Base-by-base conservation (phyloP, 495 filamentous ascomycete species). In the Darksidea phi region DNA sequence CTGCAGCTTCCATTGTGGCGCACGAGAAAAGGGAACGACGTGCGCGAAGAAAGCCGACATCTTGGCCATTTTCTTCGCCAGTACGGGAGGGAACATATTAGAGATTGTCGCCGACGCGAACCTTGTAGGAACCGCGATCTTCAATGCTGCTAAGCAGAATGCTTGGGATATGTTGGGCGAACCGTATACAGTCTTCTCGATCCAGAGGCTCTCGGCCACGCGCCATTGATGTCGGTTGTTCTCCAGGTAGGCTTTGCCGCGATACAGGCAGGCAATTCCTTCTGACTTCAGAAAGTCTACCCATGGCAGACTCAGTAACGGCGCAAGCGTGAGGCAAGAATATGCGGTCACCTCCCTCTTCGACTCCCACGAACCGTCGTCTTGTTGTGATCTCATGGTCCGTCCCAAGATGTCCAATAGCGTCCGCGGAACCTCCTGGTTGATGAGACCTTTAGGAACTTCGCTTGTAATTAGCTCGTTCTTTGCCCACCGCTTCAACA, bases 281-380 rank as follows among this genome's bases (percentile, higher is more conserved):
- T 61, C 63, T 8, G 49, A 50, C 37, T 60, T 61, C 23, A 66
- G 21, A 24, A 57, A 57, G 25, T 61, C 52, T 20, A 61, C 42
- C 57, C 57, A 66, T 2, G 63, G 63, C 10, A 66, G 24, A 17
- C 52, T 47, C 13, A 60, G 37, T 23, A 66, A 32, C 20, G 49
- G 49, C 6, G 51, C 57, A 1, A 66, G 51, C 18, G 63, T 66
- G 1, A 66, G 46, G n/a, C 61, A 37, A 13, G 57, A 57, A 53
- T 66, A 66, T 25, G 63, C 63, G 11, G 63, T 66, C 26, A 61
- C 63, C 24, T 61, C 63, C 11, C 57, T 28, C 28, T 57, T 61
- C 1, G 57, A 61, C 37, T 59, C 63, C 63, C 63, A 66, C 11
- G 63, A 66, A 3, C 63, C 63, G 32, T 66, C 57, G 18, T 24